Base-by-base conservation (phyloP, 2,329 filamentous ascomycete species). In the Aspergillus novofumigatus region DNA sequence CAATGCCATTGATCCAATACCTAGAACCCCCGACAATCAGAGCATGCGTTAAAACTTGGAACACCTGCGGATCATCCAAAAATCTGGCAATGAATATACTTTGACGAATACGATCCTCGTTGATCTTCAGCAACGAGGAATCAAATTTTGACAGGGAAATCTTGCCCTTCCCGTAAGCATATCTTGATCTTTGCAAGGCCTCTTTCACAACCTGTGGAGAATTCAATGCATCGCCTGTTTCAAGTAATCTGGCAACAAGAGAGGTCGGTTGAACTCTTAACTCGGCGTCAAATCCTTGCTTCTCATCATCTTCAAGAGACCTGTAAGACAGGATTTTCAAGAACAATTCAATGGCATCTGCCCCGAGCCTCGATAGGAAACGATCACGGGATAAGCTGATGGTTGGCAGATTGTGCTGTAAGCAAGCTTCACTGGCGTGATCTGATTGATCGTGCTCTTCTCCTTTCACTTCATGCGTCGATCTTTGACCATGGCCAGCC, bases 41-140 rank as follows among this genome's bases (percentile, higher is more conserved):
- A 5, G 65, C 61, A 62, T 75, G 73, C 21, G 75, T 70, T 54
- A 71, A 58, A 23, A 67, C 59, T 55, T 68, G 63, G 17, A 68
- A 61, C 7, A 73, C 61, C 25, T 55, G 55, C 5, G 63, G 49
- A 8, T 73, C 62, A 23, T 69, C 54, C 9, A 77, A 58, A 49
- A 71, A 69, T 11, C 63, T 59, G 1, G 75, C 72, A 52, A 77
- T 67, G 26, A 73, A 70, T 11, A 76, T 70, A 17, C 66, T 71
- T 53, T 77, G 74, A 9, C 76, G 72, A 52, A 75, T 63, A 8
- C 69, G 69, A 47, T 75, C 73, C 62, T 77, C 75, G n/a, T 65
- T 71, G 47, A 70, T 54, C 44, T 66, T 71, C 58, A 71, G 57
- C 32, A 72, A 59, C 3, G 64, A 55, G 41, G 59, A 25, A 48